phyloP scores from a whole-genome alignment of 345 rosid species.

The Alliaria petiolata region DNA sequence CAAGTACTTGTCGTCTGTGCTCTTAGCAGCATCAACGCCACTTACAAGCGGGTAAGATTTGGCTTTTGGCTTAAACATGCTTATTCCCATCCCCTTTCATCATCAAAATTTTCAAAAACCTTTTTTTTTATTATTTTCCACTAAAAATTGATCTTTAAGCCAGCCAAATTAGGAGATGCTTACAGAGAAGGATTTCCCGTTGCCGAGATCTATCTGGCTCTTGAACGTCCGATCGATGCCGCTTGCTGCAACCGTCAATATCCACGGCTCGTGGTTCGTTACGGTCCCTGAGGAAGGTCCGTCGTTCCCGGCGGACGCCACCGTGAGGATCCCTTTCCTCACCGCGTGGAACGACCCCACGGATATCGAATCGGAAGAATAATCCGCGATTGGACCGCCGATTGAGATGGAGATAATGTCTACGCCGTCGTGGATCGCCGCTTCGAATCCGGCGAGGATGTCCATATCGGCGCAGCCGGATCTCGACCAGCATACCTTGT shows the following conservation, averaged over 20 bases:
- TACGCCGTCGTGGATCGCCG: constrained; percentile 75
- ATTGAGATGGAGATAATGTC: constrained; percentile 74
- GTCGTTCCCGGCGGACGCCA: constrained; percentile 73
- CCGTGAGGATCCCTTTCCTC: constrained; percentile 77
- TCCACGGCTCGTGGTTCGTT: constrained; percentile 83
- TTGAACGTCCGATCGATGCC: constrained; percentile 66
- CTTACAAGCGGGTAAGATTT: constrained; percentile 63
- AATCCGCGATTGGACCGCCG: constrained; percentile 46
- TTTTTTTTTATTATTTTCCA: neutral
- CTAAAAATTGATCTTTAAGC: too few relatives aligned
- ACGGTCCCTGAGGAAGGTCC: constrained; percentile 56
- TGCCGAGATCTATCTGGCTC: constrained; percentile 63
- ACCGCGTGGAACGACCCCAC: constrained; percentile 81
- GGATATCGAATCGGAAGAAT: constrained; percentile 49
- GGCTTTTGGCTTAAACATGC: constrained; percentile 47
- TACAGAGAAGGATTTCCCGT: constrained; percentile 54
- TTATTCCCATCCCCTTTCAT: constrained; percentile 62
- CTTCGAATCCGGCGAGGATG: constrained; percentile 80
- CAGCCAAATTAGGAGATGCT: constrained; percentile 1
- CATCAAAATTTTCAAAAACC: neutral
- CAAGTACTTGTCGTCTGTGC: constrained; percentile 22
- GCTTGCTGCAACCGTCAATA: constrained; percentile 83
- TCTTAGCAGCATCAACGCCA: constrained; percentile 60
- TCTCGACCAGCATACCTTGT: constrained; percentile 83
- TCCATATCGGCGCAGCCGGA: constrained; percentile 82